A percentile compares a stretch with the other conserved stretches of the same genome.
Evolutionary conservation across 257 asterid species (phyloP).

Genomic region (Linaria vulgaris): DNA sequence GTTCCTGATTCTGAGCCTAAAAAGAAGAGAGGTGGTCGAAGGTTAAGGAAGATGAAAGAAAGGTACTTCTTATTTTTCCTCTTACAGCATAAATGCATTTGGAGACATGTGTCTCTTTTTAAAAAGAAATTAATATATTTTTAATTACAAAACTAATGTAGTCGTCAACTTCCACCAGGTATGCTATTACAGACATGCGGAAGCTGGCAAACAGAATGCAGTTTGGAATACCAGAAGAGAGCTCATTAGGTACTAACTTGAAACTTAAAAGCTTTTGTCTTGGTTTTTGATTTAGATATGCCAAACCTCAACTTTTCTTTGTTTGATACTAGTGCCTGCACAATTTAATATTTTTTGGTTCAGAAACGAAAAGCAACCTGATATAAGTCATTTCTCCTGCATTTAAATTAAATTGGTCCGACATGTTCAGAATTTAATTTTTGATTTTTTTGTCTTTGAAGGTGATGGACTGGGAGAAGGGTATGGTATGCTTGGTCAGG

Average conservation of each 20-base stretch:
- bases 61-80: slow-evolving; percentile 43
- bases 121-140: slow-evolving; percentile 7
- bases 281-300: not conserved
- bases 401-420: not conserved
- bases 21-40: slow-evolving; percentile 95
- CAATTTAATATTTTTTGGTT: too few relatives aligned
- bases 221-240: slow-evolving; percentile 95
- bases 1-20: slow-evolving; percentile 99
- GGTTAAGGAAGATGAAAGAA: slow-evolving; percentile 96
- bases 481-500: slow-evolving; percentile 99
- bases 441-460: slow-evolving; percentile 32
- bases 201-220: slow-evolving; percentile 96
- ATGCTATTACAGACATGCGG: slow-evolving; percentile 96
- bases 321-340: not conserved
- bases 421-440: slow-evolving; percentile 10
- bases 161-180: slow-evolving; percentile 43
- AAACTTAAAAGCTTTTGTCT: not conserved
- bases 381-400: not conserved
- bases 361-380: not conserved
- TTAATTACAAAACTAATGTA: slow-evolving; percentile 19
- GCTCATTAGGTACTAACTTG: slow-evolving; percentile 72
- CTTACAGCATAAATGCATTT: not conserved
- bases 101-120: not conserved
- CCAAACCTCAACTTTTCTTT: not conserved
- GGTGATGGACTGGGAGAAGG: slow-evolving; percentile 99